Conservation (phyloP, 257 asterid species). For the Nicotiana paniculata region DNA sequence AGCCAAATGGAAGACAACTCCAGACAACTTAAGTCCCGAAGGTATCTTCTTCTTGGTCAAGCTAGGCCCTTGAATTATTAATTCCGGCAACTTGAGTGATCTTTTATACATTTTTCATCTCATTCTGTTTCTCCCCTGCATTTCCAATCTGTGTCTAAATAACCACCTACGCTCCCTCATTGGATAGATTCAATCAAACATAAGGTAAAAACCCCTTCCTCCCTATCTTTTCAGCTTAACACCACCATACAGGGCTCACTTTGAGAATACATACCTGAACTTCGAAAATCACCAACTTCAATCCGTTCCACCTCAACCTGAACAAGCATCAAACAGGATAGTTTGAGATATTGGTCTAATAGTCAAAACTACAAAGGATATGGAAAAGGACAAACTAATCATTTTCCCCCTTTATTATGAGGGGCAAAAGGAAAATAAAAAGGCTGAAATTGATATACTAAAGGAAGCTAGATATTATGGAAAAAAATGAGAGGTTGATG, state of each 20-base stretch:
- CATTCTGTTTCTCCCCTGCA: background rate
- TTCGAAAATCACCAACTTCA: constrained; percentile 69
- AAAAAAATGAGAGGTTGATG: background rate
- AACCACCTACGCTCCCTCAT: background rate
- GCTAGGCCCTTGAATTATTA: background rate
- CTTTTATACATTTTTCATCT: background rate
- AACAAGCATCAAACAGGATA: constrained; percentile 14
- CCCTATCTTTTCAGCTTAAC: background rate
- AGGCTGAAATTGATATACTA: background rate
- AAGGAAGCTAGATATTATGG: background rate
- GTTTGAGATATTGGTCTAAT: constrained; percentile 3
- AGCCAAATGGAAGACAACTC: background rate
- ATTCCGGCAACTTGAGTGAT: background rate
- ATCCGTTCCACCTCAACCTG: constrained; percentile 94
- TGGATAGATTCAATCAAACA: background rate
- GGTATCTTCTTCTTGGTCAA: background rate
- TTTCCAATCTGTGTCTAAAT: background rate
- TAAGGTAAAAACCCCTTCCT: background rate
- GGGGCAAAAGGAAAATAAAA: background rate
- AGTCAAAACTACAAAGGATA: background rate
- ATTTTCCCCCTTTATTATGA: background rate
- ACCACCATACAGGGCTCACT: background rate
- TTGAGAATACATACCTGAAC: constrained; percentile 47
- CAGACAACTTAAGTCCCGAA: background rate
- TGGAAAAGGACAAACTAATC: background rate